A percentile compares a stretch with the other conserved stretches of the same genome.
Conservation (phyloP, 176 grass and related monocot genomes). For the Triticum timopheevii region DNA sequence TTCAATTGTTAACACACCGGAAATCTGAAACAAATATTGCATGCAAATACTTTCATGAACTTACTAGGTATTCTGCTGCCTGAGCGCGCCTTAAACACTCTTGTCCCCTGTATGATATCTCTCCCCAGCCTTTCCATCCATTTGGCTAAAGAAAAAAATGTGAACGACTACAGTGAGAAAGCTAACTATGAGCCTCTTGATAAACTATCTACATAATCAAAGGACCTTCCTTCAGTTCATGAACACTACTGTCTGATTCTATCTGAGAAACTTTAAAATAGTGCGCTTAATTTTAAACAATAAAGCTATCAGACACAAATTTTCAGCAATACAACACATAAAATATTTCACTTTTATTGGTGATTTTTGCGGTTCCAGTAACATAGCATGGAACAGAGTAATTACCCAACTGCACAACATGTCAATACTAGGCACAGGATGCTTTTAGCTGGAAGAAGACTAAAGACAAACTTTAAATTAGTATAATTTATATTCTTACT, state of each 20-base stretch:
- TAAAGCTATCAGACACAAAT: background rate
- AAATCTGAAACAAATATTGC: background rate
- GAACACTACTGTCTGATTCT: background rate
- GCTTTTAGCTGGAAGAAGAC: slow-evolving; percentile 1
- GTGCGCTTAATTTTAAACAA: background rate
- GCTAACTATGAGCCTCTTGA: background rate
- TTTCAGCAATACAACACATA: slow-evolving; percentile 1
- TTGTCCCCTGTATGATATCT: slow-evolving; percentile 88
- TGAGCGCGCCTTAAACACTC: slow-evolving; percentile 77
- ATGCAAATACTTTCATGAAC: slow-evolving; percentile 10
- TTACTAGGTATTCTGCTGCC: slow-evolving; percentile 85
- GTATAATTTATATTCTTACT: slow-evolving; percentile 17
- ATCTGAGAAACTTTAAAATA: background rate
- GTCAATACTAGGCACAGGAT: background rate
- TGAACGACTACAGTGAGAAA: background rate
- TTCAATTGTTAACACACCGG: background rate
- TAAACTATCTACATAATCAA: slow-evolving; percentile 12
- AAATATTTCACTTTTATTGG: background rate
- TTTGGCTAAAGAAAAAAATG: slow-evolving; percentile 43
- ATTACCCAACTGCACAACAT: background rate
- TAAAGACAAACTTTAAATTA: slow-evolving; percentile 21
- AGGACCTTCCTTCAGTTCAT: background rate
- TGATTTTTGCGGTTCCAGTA: background rate
- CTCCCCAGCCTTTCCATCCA: slow-evolving; percentile 98
- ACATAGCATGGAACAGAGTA: background rate